phyloP scores from a whole-genome alignment of 352 stramenopile species.

The Phytophthora citricola region DNA sequence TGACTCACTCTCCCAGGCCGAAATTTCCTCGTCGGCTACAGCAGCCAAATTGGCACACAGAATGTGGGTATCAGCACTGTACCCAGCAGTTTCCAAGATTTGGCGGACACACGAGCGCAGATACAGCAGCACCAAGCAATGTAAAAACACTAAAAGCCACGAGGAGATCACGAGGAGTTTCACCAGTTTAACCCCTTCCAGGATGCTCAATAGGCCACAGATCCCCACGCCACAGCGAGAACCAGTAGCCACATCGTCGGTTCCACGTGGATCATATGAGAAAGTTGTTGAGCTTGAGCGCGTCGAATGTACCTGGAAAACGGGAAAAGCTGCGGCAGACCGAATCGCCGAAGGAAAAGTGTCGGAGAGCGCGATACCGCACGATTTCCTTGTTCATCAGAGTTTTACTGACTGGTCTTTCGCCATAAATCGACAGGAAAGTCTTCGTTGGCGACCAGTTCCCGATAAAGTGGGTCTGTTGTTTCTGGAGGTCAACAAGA shows the following conservation, averaged over 20 bases:
- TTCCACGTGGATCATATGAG: conserved; percentile 75
- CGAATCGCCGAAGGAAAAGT: conserved; percentile 54
- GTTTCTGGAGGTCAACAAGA: conserved; percentile 9
- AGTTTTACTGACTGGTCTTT: background rate
- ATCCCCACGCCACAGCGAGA: conserved; percentile 50
- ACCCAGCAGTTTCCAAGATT: conserved; percentile 39
- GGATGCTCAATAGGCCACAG: conserved; percentile 28
- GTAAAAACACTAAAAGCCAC: conserved; percentile 36
- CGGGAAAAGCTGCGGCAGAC: conserved; percentile 58
- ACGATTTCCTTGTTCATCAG: conserved; percentile 20
- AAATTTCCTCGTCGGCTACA: conserved; percentile 26
- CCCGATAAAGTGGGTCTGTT: background rate
- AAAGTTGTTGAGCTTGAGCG: conserved; percentile 73
- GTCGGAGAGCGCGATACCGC: conserved; percentile 42
- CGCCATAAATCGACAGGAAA: background rate
- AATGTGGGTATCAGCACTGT: conserved; percentile 29
- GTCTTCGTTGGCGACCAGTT: background rate
- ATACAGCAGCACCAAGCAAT: conserved; percentile 47
- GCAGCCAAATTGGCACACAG: conserved; percentile 21
- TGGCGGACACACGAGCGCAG: conserved; percentile 38
- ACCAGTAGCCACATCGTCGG: conserved; percentile 68
- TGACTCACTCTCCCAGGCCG: conserved; percentile 14
- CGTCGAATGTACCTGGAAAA: conserved; percentile 75
- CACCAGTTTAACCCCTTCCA: conserved; percentile 29
- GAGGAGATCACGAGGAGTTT: conserved; percentile 37